Percentiles rank a stretch among this genome's conserved stretches.
phyloP scores from a whole-genome alignment of 331 rosid genomes.

The Rhamnella rubrinervis region DNA sequence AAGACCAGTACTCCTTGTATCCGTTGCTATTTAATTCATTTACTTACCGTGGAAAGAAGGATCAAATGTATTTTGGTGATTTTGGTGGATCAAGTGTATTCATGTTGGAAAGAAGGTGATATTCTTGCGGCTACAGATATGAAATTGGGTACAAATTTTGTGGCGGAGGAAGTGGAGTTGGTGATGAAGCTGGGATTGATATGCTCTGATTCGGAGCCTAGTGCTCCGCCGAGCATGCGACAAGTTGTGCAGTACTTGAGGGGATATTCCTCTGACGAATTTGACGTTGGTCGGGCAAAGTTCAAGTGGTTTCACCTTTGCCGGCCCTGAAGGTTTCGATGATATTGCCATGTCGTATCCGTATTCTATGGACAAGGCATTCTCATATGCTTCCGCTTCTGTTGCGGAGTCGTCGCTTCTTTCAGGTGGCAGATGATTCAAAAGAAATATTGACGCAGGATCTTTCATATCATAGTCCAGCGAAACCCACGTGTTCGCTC shows the following conservation, averaged over 20 bases:
- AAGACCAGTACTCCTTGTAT: too few relatives aligned
- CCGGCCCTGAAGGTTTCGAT: slow-evolving; percentile 19
- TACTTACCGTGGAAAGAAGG: too few relatives aligned
- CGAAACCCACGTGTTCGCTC: too few relatives aligned
- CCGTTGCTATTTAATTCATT: too few relatives aligned
- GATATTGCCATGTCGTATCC: slow-evolving; percentile 40
- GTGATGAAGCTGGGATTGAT: slow-evolving; percentile 40
- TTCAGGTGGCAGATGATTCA: slow-evolving; percentile 54
- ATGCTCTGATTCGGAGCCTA: slow-evolving; percentile 29
- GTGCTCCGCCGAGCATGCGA: too few relatives aligned
- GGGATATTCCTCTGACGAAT: slow-evolving; percentile 27
- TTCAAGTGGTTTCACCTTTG: slow-evolving; percentile 26
- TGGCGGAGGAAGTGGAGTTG: slow-evolving; percentile 27
- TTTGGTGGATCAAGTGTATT: slow-evolving; percentile 31
- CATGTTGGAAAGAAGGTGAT: slow-evolving; percentile 7
- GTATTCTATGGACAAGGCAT: slow-evolving; percentile 29
- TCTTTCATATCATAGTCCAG: too few relatives aligned
- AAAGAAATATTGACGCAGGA: too few relatives aligned
- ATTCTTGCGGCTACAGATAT: slow-evolving; percentile 25
- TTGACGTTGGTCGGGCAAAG: slow-evolving; percentile 25
- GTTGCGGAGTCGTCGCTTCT: slow-evolving; percentile 40
- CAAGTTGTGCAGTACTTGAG: slow-evolving; percentile 32
- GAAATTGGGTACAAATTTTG: slow-evolving; percentile 7
- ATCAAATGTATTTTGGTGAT: too few relatives aligned
- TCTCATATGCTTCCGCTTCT: slow-evolving; percentile 28